phyloP scores from a whole-genome alignment of 148 eudicot genomes.

The Dysphania ambrosioides region DNA sequence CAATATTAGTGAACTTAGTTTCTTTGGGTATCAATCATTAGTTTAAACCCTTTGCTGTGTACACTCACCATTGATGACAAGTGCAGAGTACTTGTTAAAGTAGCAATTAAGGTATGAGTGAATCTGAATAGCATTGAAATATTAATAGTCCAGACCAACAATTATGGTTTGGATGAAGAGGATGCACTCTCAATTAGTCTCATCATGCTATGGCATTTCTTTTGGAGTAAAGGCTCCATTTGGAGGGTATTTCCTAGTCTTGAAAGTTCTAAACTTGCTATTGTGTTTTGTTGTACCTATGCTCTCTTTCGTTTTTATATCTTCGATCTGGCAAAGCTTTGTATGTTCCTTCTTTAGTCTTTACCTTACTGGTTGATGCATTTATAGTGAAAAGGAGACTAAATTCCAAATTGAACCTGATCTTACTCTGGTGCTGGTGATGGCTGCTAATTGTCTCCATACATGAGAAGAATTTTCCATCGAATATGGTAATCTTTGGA shows the following conservation, averaged over 20 bases:
- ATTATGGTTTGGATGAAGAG: not conserved
- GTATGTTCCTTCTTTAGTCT: not conserved
- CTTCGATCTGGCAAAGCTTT: not conserved
- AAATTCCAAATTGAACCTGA: conserved; percentile 98
- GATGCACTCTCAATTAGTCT: not conserved
- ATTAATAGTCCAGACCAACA: not conserved
- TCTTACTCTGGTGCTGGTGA: conserved; percentile 93
- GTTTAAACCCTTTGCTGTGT: not conserved
- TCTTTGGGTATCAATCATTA: not conserved
- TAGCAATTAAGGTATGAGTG: not conserved
- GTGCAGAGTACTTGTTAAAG: too few relatives aligned
- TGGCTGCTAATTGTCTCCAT: conserved; percentile 98
- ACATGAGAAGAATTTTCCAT: conserved; percentile 41
- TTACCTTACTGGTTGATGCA: not conserved
- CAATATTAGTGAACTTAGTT: too few relatives aligned
- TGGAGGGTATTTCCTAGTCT: too few relatives aligned
- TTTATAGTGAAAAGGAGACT: conserved; percentile 86
- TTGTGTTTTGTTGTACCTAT: not conserved
- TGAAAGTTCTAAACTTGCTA: not conserved
- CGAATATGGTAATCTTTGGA: conserved; percentile 11
- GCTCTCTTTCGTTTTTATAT: not conserved
- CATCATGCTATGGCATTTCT: not conserved
- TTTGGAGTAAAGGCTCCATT: not conserved
- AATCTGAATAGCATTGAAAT: not conserved
- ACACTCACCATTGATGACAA: not conserved